These are phyloP conservation scores for Aspergillus pseudoglaucus DNA, from an alignment of 2,329 filamentous ascomycete species.

Conservation along the genomic window DNA sequence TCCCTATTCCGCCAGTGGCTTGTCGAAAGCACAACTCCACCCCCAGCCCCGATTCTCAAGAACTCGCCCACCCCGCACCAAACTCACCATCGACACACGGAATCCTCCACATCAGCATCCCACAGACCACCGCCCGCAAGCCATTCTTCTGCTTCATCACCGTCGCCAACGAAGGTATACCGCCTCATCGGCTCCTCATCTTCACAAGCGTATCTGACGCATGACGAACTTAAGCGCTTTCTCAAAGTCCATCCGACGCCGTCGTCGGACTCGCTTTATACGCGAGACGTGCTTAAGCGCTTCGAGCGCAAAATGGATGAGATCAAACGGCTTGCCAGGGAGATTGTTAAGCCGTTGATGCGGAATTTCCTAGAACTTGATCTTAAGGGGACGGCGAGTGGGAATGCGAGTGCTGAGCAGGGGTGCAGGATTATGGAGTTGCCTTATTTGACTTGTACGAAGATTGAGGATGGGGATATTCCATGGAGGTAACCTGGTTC, in stretches of 20 bases:
- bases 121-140: constrained; percentile 14
- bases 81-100: constrained; percentile 8
- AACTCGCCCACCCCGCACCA: constrained; percentile 15
- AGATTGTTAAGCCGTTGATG: constrained; percentile 79
- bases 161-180: constrained; percentile 61
- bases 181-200: constrained; percentile 63
- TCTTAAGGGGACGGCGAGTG: constrained; percentile 38
- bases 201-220: constrained; percentile 61
- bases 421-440: constrained; percentile 43
- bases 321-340: constrained; percentile 74
- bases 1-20: constrained; percentile 89
- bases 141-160: constrained; percentile 17
- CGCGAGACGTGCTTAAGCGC: constrained; percentile 72
- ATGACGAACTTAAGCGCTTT: constrained; percentile 87
- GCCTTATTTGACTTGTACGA: constrained; percentile 60
- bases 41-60: constrained; percentile 48
- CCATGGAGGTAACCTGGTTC: constrained; percentile 45
- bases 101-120: constrained; percentile 15
- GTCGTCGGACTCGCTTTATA: constrained; percentile 61
- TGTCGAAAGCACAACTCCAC: constrained; percentile 77
- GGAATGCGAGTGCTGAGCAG: constrained; percentile 10
- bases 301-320: constrained; percentile 87
- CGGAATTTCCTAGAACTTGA: constrained; percentile 78
- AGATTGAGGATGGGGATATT: constrained; percentile 56
- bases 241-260: constrained; percentile 65